Percentiles rank a stretch among this genome's conserved stretches.
phyloP scores from a whole-genome alignment of 805 yeast genomes.

The Kodamaea kaohsiungensis region DNA sequence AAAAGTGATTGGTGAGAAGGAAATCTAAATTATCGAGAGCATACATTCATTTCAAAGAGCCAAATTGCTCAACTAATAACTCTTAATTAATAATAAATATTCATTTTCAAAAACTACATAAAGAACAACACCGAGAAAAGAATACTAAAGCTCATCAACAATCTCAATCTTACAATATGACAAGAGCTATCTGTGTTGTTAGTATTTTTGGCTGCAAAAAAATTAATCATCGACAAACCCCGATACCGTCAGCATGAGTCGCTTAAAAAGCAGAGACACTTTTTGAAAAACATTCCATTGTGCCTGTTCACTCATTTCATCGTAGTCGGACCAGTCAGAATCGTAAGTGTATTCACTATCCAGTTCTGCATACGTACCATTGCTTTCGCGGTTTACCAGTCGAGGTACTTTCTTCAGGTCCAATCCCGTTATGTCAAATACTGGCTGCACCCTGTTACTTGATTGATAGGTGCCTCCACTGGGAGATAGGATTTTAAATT shows the following conservation, averaged over 20 bases:
- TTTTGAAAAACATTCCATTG: background rate
- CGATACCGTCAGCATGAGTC: background rate
- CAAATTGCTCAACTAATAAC: too few relatives aligned
- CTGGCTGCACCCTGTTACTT: slow-evolving; percentile 21
- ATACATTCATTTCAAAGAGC: too few relatives aligned
- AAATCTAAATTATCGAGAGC: too few relatives aligned
- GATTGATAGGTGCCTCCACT: slow-evolving; percentile 42
- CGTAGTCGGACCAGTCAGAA: slow-evolving; percentile 1
- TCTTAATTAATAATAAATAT: too few relatives aligned
- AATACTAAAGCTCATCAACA: background rate
- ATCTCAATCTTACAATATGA: background rate
- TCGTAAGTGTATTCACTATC: slow-evolving; percentile 3
- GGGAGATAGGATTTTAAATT: slow-evolving; percentile 41
- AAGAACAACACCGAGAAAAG: background rate
- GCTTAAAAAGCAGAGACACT: background rate
- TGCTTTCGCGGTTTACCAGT: slow-evolving; percentile 26
- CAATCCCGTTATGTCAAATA: slow-evolving; percentile 16
- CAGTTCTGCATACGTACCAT: slow-evolving; percentile 44
- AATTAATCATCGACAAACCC: background rate
- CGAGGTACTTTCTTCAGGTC: slow-evolving; percentile 20
- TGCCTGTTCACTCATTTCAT: background rate
- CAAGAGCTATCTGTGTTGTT: background rate
- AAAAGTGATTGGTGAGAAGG: too few relatives aligned
- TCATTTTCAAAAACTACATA: background rate
- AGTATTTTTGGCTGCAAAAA: slow-evolving; percentile 2